Base-by-base conservation (phyloP, 805 yeast genomes). In the Vanderwaltozyma verrucispora region DNA sequence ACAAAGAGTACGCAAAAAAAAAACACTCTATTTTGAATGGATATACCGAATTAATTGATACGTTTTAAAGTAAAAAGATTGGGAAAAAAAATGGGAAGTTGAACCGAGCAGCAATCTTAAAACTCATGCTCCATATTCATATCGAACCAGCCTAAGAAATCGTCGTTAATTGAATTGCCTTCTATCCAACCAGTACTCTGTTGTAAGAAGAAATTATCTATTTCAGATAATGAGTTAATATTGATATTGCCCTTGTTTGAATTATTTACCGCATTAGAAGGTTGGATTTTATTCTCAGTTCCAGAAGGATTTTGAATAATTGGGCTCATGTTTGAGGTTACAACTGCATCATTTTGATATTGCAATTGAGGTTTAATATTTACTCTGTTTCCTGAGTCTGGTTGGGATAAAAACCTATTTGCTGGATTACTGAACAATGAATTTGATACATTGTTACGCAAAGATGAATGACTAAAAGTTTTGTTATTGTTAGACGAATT, bases 81-180 rank as follows among this genome's bases (percentile, higher is more conserved):
- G 18, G 8, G 20, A 13, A 25, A 14, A 10, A 21, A 21, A 21
- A 21, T 21, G 23, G 6, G 23, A 21, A 21, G 23, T 21, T 6
- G 9, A 21, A 9, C 9, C 9, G 9, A 21, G 23, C 9, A 21
- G 9, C 6, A n/a, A 16, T 6, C 23, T 31, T 26, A 74, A 50
- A 75, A 75, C 42, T 72, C 79, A 0, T 78, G 79, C 3, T 74
- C 76, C 80, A 73, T 74, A 50, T 80, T 80, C 56, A 77, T 76
- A 54, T 85, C 95, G 65, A 88, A 82, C 95, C 95, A 88, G 11
- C 96, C 96, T 33, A 88, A 64, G 51, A 88, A 81, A 54, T 88
- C 96, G 53, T 88, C 96, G 11, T 54, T 53, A 35, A 49, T 51
- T n/a, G 54, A 49, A 32, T 77, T 84, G 24, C 77, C 79, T 52